Evolutionary conservation across 257 asterid species (phyloP).

Genomic region (Euphrasia confusa): DNA sequence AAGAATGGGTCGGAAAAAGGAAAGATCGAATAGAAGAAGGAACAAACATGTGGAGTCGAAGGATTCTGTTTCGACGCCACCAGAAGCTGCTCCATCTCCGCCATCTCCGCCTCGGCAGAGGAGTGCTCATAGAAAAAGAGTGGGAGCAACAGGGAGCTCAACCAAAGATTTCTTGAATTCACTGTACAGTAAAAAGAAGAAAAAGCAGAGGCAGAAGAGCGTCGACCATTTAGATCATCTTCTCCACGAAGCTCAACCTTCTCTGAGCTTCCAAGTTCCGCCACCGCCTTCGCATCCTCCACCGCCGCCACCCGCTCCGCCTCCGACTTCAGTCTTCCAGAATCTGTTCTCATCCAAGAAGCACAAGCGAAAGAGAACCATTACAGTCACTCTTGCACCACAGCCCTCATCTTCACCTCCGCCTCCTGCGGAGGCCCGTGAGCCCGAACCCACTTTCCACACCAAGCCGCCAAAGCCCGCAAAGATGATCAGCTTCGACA

Average conservation of each 20-base stretch:
- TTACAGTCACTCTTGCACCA: slow-evolving; percentile 33
- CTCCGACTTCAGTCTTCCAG: slow-evolving; percentile 53
- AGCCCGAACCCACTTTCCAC: slow-evolving; percentile 18
- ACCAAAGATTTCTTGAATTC: slow-evolving; percentile 75
- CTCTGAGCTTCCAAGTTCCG: slow-evolving; percentile 38
- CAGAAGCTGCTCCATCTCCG: slow-evolving; percentile 36
- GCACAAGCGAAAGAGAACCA: slow-evolving; percentile 49
- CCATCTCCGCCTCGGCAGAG: slow-evolving; percentile 39
- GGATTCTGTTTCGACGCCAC: slow-evolving; percentile 28
- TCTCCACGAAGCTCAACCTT: slow-evolving; percentile 44
- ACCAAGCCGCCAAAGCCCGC: slow-evolving; percentile 29
- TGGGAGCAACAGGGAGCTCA: slow-evolving; percentile 46
- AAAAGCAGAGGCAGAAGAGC: slow-evolving; percentile 64
- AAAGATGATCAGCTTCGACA: slow-evolving; percentile 33
- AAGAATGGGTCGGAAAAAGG: slow-evolving; percentile 35
- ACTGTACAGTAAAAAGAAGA: slow-evolving; percentile 68
- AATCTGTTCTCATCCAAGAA: slow-evolving; percentile 60
- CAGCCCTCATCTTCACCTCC: slow-evolving; percentile 18
- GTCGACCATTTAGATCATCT: slow-evolving; percentile 64
- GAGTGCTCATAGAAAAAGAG: slow-evolving; percentile 50
- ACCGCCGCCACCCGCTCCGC: slow-evolving; percentile 44
- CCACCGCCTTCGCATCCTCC: slow-evolving; percentile 42
- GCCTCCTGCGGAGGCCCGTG: slow-evolving; percentile 31
- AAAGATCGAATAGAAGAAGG: slow-evolving; percentile 37
- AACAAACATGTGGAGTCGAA: slow-evolving; percentile 29